These are phyloP conservation scores for Clonostachys sp. DNA, from an alignment of 2,329 filamentous ascomycete genomes.

Conservation along the genomic window DNA sequence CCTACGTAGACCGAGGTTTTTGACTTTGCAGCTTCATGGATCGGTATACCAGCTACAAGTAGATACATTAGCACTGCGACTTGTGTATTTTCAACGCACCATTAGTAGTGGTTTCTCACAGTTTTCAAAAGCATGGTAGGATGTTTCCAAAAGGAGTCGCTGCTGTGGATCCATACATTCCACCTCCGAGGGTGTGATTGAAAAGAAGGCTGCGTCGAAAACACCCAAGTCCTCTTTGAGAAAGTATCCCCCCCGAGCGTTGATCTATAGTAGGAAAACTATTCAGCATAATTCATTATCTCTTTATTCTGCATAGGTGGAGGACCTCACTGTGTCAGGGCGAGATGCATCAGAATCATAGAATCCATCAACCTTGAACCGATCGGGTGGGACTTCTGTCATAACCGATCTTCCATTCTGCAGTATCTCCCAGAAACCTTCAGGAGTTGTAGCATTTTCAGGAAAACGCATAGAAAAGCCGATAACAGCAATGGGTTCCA, in stretches of 20 bases:
- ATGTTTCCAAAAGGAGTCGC: slow-evolving; percentile 44
- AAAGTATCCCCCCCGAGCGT: slow-evolving; percentile 30
- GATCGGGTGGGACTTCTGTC: slow-evolving; percentile 1
- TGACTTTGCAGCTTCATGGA: slow-evolving; percentile 37
- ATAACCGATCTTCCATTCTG: slow-evolving; percentile 4
- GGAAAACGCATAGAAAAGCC: slow-evolving; percentile 2
- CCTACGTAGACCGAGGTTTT: slow-evolving; percentile 47
- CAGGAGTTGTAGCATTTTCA: slow-evolving; percentile 1
- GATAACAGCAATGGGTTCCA: not conserved
- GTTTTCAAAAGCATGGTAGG: slow-evolving; percentile 49
- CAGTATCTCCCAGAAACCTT: slow-evolving; percentile 10
- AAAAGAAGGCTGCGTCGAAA: slow-evolving; percentile 50
- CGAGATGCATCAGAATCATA: slow-evolving; percentile 14
- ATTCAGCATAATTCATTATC: not conserved
- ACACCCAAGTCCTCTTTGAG: slow-evolving; percentile 37
- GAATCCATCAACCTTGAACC: slow-evolving; percentile 5
- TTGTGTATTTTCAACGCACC: not conserved
- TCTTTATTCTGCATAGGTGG: slow-evolving; percentile 11
- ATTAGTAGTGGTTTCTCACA: not conserved
- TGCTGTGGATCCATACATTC: slow-evolving; percentile 48
- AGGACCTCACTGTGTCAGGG: too few species aligned
- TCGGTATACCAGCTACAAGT: slow-evolving; percentile 35
- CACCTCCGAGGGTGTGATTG: slow-evolving; percentile 42
- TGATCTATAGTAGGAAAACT: slow-evolving; percentile 7
- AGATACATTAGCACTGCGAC: too few species aligned